These are phyloP conservation scores for Galerina sulciceps DNA, from an alignment of 768 basidiomycete species.

Conservation along the genomic window DNA sequence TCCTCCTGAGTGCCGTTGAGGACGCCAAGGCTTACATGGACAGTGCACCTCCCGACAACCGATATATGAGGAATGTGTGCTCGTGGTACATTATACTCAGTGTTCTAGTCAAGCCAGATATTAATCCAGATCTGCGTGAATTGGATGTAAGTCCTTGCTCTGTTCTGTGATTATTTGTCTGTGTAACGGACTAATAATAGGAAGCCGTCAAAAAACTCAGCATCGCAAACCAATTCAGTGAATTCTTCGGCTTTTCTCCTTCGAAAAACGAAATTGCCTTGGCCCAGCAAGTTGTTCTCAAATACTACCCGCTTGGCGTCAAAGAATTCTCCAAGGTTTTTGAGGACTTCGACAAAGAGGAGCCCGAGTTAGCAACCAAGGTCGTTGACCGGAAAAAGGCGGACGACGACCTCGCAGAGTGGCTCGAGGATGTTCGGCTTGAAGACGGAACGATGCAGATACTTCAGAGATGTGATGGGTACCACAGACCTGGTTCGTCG, in stretches of 20 bases:
- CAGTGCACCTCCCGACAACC: constrained; percentile 62
- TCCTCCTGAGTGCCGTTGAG: constrained; percentile 60
- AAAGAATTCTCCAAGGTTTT: constrained; percentile 51
- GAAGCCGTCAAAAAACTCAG: constrained; percentile 45
- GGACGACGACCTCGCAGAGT: constrained; percentile 59
- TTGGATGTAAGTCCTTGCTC: constrained; percentile 41
- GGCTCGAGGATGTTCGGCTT: constrained; percentile 45
- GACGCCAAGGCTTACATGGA: constrained; percentile 59
- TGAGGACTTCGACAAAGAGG: constrained; percentile 30
- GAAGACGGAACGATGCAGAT: too few species aligned
- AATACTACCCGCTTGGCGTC: constrained; percentile 44
- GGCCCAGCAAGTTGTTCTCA: constrained; percentile 51
- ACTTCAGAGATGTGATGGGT: too few species aligned
- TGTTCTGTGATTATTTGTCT: background rate
- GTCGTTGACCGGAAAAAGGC: constrained; percentile 35
- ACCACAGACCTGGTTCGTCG: too few species aligned
- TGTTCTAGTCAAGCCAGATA: constrained; percentile 46
- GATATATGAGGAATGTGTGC: constrained; percentile 58
- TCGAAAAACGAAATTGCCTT: constrained; percentile 56
- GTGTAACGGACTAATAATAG: constrained; percentile 10
- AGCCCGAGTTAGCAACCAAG: constrained; percentile 27
- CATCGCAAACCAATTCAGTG: constrained; percentile 53
- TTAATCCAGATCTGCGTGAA: constrained; percentile 51
- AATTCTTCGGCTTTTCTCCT: constrained; percentile 44
- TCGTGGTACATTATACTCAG: constrained; percentile 59